Conservation (phyloP, 176 grass and related monocot genomes). For the Ensete ventricosum region DNA sequence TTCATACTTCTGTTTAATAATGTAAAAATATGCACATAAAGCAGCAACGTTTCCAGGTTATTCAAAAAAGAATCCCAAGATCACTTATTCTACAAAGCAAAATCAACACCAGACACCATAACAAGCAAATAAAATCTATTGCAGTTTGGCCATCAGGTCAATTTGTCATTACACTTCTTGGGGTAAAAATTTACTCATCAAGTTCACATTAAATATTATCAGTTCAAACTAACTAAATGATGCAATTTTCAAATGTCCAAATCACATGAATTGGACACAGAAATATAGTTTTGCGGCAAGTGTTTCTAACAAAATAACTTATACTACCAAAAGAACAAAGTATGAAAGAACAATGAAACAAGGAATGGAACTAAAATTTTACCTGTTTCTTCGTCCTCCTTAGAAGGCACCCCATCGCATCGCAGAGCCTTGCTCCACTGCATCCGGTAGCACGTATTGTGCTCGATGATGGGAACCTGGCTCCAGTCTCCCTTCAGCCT, state of each 20-base stretch:
- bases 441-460: conserved; percentile 92
- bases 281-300: background rate
- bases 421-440: conserved; percentile 86
- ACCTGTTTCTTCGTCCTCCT: conserved; percentile 51
- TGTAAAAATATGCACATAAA: too few species aligned
- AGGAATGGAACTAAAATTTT: background rate
- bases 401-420: conserved; percentile 44
- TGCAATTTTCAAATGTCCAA: background rate
- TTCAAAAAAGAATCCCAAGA: too few species aligned
- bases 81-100: too few species aligned
- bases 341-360: background rate
- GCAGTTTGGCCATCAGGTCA: too few species aligned
- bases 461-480: conserved; percentile 56
- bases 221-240: too few species aligned
- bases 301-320: background rate
- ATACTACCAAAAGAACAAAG: background rate
- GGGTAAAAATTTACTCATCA: too few species aligned
- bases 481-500: conserved; percentile 83
- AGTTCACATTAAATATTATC: too few species aligned
- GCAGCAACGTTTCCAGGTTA: too few species aligned
- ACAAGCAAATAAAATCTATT: too few species aligned
- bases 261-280: background rate
- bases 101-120: too few species aligned
- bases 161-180: too few species aligned
- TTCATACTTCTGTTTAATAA: too few species aligned